phyloP scores from a whole-genome alignment of 2,329 filamentous ascomycete genomes.

The Lasiodiplodia sp. region DNA sequence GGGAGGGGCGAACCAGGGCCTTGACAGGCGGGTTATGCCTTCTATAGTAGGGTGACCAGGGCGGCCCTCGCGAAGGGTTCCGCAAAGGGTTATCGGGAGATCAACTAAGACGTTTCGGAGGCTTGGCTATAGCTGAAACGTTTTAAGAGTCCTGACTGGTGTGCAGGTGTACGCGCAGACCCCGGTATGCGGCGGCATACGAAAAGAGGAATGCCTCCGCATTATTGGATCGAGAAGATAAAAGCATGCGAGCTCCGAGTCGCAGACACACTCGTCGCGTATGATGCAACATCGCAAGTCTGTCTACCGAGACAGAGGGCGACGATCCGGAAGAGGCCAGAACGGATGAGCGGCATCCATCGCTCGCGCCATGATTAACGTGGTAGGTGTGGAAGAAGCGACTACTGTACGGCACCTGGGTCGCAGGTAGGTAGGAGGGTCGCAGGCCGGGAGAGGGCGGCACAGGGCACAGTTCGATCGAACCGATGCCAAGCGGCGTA shows the following conservation, averaged over 20 bases:
- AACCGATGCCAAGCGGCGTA: neutral
- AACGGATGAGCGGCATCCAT: neutral
- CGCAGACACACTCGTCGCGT: neutral
- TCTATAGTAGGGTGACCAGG: slow-evolving; percentile 28
- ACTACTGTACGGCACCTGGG: slow-evolving; percentile 1
- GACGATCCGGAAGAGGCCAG: neutral
- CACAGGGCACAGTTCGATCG: slow-evolving; percentile 11
- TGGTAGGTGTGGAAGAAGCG: neutral
- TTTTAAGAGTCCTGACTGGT: slow-evolving; percentile 25
- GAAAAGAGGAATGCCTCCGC: slow-evolving; percentile 18
- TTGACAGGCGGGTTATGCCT: slow-evolving; percentile 14
- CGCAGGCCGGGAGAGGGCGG: neutral
- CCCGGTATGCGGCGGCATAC: slow-evolving; percentile 2
- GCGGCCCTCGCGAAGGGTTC: slow-evolving; percentile 12
- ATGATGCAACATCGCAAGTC: neutral
- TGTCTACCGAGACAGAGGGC: neutral
- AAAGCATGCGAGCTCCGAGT: neutral
- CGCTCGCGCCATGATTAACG: neutral
- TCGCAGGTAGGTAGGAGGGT: neutral
- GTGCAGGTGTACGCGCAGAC: slow-evolving; percentile 21
- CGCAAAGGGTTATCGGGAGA: slow-evolving; percentile 22
- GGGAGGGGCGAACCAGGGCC: slow-evolving; percentile 24
- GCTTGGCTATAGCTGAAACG: slow-evolving; percentile 29
- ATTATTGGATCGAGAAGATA: neutral
- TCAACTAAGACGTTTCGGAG: slow-evolving; percentile 21